phyloP scores from a whole-genome alignment of 768 basidiomycete genomes.

The Tricholomella constricta region DNA sequence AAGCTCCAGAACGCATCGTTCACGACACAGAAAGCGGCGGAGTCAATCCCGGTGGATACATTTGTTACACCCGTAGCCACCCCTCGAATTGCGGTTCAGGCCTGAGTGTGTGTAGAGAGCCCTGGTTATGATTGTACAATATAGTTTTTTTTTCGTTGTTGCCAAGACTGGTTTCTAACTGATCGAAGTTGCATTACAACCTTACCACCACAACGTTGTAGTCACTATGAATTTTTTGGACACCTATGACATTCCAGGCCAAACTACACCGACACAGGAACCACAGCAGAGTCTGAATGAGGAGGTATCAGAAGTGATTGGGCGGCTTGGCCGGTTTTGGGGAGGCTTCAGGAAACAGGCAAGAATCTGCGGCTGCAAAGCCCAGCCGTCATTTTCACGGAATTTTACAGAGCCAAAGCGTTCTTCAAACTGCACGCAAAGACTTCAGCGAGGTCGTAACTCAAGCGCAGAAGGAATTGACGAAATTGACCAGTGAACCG shows the following conservation, averaged over 20 bases:
- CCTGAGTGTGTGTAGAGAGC: constrained; percentile 11
- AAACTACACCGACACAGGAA: constrained; percentile 49
- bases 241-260: constrained; percentile 58
- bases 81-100: constrained; percentile 14
- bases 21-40: background rate
- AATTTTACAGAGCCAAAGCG: constrained; percentile 48
- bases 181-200: background rate
- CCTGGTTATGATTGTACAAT: constrained; percentile 12
- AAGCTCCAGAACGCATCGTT: constrained; percentile 35
- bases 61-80: constrained; percentile 6
- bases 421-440: constrained; percentile 67
- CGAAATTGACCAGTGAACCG: constrained; percentile 49
- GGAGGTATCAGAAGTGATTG: constrained; percentile 87
- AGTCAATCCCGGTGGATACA: background rate
- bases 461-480: constrained; percentile 79
- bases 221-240: constrained; percentile 73
- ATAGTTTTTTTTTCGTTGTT: constrained; percentile 8
- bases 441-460: constrained; percentile 72
- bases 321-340: constrained; percentile 87
- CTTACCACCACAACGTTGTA: background rate
- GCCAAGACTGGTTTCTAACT: background rate
- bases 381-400: background rate
- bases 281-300: constrained; percentile 70
- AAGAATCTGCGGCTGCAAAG: constrained; percentile 21
- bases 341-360: constrained; percentile 91